Evolutionary conservation across 176 grass and related monocot species (phyloP), one percentile per base, ranked within the genome.

Genomic region (Tuctoria greenei): DNA sequence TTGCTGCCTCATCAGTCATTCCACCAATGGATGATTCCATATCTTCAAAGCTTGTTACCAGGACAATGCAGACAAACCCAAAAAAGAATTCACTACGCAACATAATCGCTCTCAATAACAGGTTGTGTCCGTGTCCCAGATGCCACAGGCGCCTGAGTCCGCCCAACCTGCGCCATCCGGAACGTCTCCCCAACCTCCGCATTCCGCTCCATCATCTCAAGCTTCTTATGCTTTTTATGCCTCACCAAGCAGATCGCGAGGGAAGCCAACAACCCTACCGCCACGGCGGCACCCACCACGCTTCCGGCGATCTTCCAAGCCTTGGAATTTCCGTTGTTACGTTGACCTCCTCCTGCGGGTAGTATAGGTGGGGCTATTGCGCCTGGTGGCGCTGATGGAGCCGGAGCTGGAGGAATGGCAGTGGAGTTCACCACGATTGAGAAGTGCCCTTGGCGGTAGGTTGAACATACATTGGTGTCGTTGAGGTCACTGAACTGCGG

Each of bases 341-440:
- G 16, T 44, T 11, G 25, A 12, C 35, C 69, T 69, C 35, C 69
- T 69, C 74, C 63, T 0, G 23, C 0, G 0, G 81, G 41, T 26
- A 84, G 76, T 34, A 62, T 61, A 0, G 83, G 55, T 0, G 83
- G 66, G 26, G 78, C 13, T 27, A 76, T 44, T 4, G 34, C n/a
- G 51, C 66, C 73, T 6, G 68, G 8, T 17, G 91, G 89, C 17
- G 69, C 46, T 11, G 31, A 3, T 31, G 31, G 31, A 31, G 31
- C 31, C 31, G 86, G 89, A 25, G 76, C 54, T 9, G 84, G 76
- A 92, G 79, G 69, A 61, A 88, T 34, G 39, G 27, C 86, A 6
- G 67, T 92, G 9, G 89, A 83, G 75, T 95, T 99, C 34, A 92
- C 87, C 73, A 92, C 96, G n/a, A 99, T 90, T 1, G 89, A 87